A percentile compares a stretch with the other conserved stretches of the same genome.
phyloP scores from a whole-genome alignment of 352 stramenopile species.

The Thraustotheca clavata region DNA sequence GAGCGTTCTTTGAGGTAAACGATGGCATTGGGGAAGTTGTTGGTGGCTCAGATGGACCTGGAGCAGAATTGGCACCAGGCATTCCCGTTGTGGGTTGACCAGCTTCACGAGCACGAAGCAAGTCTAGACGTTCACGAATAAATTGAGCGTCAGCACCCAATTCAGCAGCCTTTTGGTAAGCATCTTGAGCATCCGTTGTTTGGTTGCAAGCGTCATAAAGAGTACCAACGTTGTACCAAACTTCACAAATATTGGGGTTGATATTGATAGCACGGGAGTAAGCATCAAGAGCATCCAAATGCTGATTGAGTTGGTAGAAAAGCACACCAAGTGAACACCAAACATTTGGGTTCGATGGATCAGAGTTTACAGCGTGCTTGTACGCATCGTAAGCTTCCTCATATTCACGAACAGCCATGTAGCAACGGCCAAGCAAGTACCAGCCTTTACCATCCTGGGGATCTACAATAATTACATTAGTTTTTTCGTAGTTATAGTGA shows the following conservation, averaged over 20 bases:
- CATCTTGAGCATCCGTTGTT: constrained; percentile 78
- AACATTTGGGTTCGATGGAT: constrained; percentile 87
- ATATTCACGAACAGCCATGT: constrained; percentile 88
- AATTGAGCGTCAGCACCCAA: constrained; percentile 75
- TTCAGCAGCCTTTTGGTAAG: constrained; percentile 84
- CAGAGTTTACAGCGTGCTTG: constrained; percentile 81
- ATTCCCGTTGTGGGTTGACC: constrained; percentile 77
- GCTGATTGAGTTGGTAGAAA: constrained; percentile 86
- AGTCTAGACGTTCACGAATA: constrained; percentile 70
- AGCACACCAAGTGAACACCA: constrained; percentile 88
- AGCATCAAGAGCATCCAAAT: constrained; percentile 79
- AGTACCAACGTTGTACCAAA: constrained; percentile 88
- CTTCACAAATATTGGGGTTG: constrained; percentile 87
- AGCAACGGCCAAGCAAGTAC: constrained; percentile 85
- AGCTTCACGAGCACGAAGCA: constrained; percentile 66
- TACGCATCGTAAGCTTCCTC: constrained; percentile 87
- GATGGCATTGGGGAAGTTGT: constrained; percentile 83
- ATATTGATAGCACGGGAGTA: constrained; percentile 87
- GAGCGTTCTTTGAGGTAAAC: constrained; percentile 35
- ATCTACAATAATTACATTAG: constrained; percentile 30
- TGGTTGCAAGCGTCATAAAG: constrained; percentile 89
- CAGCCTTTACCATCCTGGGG: constrained; percentile 80
- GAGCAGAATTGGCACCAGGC: constrained; percentile 68
- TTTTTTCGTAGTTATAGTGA: constrained; percentile 6
- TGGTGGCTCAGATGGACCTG: constrained; percentile 65